These are phyloP conservation scores for Begonia peltatifolia DNA, from an alignment of 306 rosid genomes.

Conservation along the genomic window DNA sequence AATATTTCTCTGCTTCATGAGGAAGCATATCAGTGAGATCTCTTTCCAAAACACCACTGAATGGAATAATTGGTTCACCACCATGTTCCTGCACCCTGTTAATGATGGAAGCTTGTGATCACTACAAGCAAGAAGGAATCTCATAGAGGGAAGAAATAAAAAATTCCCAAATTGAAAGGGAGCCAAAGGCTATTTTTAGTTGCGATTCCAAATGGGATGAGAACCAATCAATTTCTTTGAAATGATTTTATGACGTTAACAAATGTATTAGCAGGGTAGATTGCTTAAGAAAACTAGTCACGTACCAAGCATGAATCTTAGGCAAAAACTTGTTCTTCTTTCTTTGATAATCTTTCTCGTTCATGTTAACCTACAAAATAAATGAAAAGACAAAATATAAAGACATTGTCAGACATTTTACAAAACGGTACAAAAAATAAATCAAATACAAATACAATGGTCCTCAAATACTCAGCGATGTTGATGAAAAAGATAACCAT, in stretches of 20 bases:
- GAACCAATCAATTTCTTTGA: background rate
- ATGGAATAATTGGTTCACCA: constrained; percentile 75
- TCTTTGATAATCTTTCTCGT: constrained; percentile 92
- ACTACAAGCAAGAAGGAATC: constrained; percentile 1
- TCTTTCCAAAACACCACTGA: constrained; percentile 80
- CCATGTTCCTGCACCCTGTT: constrained; percentile 99
- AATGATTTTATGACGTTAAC: constrained; percentile 1
- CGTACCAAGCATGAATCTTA: constrained; percentile 93
- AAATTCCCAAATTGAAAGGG: too few species aligned
- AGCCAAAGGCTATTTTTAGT: background rate
- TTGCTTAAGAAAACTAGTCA: background rate
- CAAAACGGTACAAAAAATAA: background rate
- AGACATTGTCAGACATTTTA: background rate
- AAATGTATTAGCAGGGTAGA: constrained; percentile 1
- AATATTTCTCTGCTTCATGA: constrained; percentile 70
- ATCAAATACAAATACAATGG: background rate
- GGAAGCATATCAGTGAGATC: constrained; percentile 71
- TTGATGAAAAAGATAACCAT: background rate
- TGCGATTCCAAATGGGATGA: background rate
- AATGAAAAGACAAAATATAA: constrained; percentile 2
- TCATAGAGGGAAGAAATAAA: too few species aligned
- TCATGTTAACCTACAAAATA: constrained; percentile 82
- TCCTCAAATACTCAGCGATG: background rate
- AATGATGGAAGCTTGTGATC: constrained; percentile 10
- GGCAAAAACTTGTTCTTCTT: constrained; percentile 96